These are phyloP conservation scores for Hirschioporus abietinus DNA, from an alignment of 768 basidiomycete species.

Conservation along the genomic window DNA sequence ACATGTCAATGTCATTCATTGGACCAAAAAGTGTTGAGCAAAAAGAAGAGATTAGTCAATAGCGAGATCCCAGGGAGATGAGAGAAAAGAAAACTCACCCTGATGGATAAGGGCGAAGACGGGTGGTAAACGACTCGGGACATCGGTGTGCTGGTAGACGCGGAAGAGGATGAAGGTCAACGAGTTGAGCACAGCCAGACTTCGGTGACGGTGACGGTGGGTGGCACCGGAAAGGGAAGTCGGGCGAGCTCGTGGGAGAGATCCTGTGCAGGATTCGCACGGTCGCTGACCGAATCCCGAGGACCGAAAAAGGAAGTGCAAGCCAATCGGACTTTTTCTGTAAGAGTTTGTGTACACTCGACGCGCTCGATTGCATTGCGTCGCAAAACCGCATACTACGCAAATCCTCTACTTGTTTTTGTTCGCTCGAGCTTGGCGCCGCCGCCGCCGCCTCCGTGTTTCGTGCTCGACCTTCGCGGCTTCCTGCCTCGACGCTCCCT, in stretches of 20 bases:
- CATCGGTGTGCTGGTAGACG: conserved; percentile 21
- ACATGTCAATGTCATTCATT: conserved; percentile 2
- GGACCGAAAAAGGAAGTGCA: not conserved
- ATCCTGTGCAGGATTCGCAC: not conserved
- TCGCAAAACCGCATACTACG: too few species aligned
- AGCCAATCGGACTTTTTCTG: too few species aligned
- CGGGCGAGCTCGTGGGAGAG: not conserved
- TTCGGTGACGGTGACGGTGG: not conserved
- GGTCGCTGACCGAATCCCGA: not conserved
- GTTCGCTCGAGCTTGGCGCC: not conserved
- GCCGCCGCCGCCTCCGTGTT: not conserved
- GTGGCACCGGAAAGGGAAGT: not conserved
- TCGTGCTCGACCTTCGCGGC: not conserved
- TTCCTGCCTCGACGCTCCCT: not conserved
- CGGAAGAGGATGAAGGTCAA: conserved; percentile 1
- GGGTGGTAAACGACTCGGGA: conserved; percentile 29
- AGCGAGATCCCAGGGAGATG: not conserved
- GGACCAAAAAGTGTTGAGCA: conserved; percentile 3
- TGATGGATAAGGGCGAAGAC: conserved; percentile 14
- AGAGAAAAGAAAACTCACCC: conserved; percentile 13
- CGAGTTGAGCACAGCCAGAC: not conserved
- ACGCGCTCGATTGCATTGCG: too few species aligned
- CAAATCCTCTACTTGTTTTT: not conserved
- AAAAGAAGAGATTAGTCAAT: conserved; percentile 2
- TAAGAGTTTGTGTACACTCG: too few species aligned